Evolutionary conservation across 208 protist genomes (phyloP).

Genomic region (Crithidia brevicula): DNA sequence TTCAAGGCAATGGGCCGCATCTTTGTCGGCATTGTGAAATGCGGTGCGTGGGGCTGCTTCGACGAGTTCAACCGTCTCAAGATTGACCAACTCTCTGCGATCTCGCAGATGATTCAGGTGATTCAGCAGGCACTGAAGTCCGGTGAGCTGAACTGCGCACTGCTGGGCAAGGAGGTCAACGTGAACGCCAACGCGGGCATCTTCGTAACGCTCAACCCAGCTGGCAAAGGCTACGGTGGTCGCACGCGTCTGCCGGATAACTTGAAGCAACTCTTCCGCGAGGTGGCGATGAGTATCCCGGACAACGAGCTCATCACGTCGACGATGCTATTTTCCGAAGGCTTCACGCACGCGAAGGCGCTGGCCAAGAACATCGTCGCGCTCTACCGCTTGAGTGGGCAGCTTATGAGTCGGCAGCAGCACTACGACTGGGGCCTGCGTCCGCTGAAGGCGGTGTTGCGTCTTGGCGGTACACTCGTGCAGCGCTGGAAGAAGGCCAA

Average conservation of each 20-base stretch:
- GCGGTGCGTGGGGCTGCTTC: constrained; percentile 95
- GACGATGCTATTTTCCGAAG: constrained; percentile 92
- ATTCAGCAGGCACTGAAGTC: constrained; percentile 93
- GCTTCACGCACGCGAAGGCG: constrained; percentile 85
- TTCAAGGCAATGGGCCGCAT: constrained; percentile 95
- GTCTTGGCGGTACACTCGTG: constrained; percentile 89
- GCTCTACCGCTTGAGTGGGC: constrained; percentile 93
- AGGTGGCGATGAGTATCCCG: constrained; percentile 98
- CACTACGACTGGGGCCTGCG: constrained; percentile 99
- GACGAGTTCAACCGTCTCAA: constrained; percentile 96
- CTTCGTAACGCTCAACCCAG: constrained; percentile 98
- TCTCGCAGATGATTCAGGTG: constrained; percentile 95
- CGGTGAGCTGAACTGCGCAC: constrained; percentile 68
- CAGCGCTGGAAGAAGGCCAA: constrained; percentile 77
- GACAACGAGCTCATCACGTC: constrained; percentile 97
- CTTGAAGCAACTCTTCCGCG: constrained; percentile 97
- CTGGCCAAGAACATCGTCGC: constrained; percentile 92
- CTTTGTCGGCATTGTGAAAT: constrained; percentile 94
- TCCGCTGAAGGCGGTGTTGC: constrained; percentile 97
- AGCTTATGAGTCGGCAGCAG: constrained; percentile 97
- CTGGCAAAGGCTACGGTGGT: constrained; percentile 96
- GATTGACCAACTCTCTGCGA: constrained; percentile 94
- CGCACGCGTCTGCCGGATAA: constrained; percentile 98
- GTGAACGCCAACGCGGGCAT: constrained; percentile 91
- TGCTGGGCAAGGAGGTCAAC: constrained; percentile 76